A percentile compares a stretch with the other conserved stretches of the same genome.
These are phyloP conservation scores for Metroxylon sagu DNA, from an alignment of 176 grass and related monocot genomes.

Conservation along the genomic window DNA sequence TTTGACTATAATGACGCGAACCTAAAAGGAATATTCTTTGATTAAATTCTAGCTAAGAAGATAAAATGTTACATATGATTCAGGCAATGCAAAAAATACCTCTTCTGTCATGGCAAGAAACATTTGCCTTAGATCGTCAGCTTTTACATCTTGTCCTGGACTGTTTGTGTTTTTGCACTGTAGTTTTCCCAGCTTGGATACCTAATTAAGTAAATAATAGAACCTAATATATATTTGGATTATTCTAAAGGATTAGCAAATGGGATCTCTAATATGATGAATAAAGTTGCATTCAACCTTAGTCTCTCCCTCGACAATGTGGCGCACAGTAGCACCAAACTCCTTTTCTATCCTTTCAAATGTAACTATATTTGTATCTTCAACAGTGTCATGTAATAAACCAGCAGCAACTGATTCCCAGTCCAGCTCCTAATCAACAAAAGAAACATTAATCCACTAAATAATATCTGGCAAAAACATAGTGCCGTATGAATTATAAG, in stretches of 20 bases:
- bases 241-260: not conserved
- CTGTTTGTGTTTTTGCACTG: slow-evolving; percentile 61
- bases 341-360: slow-evolving; percentile 94
- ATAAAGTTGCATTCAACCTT: slow-evolving; percentile 43
- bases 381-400: slow-evolving; percentile 98
- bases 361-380: slow-evolving; percentile 91
- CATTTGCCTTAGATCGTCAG: slow-evolving; percentile 96
- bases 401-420: slow-evolving; percentile 97
- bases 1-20: slow-evolving; percentile 99
- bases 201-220: slow-evolving; percentile 32
- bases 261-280: slow-evolving; percentile 5
- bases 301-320: slow-evolving; percentile 98
- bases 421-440: slow-evolving; percentile 79
- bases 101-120: slow-evolving; percentile 99
- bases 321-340: slow-evolving; percentile 71
- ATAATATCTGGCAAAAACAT: too few species aligned
- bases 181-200: slow-evolving; percentile 97
- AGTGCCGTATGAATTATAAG: too few species aligned
- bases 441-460: slow-evolving; percentile 3
- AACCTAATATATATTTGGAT: not conserved
- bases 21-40: slow-evolving; percentile 39
- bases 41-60: not conserved
- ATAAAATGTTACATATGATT: not conserved
- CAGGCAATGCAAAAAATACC: slow-evolving; percentile 28
- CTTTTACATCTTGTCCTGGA: slow-evolving; percentile 95